Evolutionary conservation across 1,139 yeast genomes (phyloP), one percentile per base, ranked within the genome.

Genomic region (Spathaspora sp.): DNA sequence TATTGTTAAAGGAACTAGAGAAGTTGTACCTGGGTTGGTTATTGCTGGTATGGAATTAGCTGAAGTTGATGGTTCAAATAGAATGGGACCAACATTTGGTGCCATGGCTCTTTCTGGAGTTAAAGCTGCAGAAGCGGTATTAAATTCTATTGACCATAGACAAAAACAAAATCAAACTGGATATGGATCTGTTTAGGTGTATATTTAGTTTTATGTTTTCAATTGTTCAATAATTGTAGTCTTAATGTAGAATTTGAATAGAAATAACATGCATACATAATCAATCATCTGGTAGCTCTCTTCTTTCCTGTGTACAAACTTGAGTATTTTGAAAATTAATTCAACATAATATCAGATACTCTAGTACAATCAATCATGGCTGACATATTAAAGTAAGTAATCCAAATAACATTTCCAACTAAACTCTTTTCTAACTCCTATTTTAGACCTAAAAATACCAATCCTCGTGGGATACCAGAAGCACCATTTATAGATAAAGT

Each of bases 401-500:
- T n/a, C 6, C 20, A 15, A 9, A 8, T 20, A 13, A 10, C n/a
- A 4, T 15, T 16, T 10, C 11, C 10, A 10, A 27, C 6, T 4
- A 16, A 15, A 2, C 27, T 9, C 10, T 4, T 27, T 41, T 44
- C 52, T 47, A 50, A 50, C 51, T 2, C 2, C 26, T 7, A 11
- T 4, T 7, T 2, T 41, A 79, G 83, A 60, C 78, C 83, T 10
- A 76, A 70, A 18, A 72, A 74, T 41, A 66, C 84, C 40, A 91
- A 91, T 58, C 93, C 97, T 18, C 78, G 98, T 53, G 99, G 99
- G 1, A 93, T 93, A 48, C 99, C 99, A 9, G 88, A 88, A 59
- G 99, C 99, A 1, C 97, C 96, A 24, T 93, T 95, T 64, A 84
- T 95, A 50, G 96, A 88, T 52, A 81, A 82, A 50, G 95, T 93